phyloP scores from a whole-genome alignment of 2,329 filamentous ascomycete genomes.

The Fusarium liriodendri region DNA sequence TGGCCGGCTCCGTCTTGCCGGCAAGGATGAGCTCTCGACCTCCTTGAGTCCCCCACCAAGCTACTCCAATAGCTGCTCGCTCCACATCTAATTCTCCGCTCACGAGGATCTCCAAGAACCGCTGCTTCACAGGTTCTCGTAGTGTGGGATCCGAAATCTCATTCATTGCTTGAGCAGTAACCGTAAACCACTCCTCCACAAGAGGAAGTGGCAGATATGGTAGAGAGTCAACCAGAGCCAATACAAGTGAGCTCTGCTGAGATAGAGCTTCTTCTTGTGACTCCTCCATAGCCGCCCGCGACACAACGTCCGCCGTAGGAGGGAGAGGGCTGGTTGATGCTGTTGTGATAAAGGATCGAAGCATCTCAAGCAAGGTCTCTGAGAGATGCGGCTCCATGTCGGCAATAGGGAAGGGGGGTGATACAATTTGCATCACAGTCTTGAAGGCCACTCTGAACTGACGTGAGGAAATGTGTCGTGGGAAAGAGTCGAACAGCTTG shows the following conservation, averaged over 20 bases:
- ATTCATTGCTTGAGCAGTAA: constrained; percentile 76
- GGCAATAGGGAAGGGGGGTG: constrained; percentile 81
- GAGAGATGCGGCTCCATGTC: constrained; percentile 81
- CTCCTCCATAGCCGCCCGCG: constrained; percentile 43
- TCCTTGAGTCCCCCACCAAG: constrained; percentile 81
- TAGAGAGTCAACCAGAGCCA: constrained; percentile 83
- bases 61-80: constrained; percentile 79
- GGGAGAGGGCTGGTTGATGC: constrained; percentile 60
- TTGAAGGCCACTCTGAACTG: constrained; percentile 92
- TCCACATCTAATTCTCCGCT: constrained; percentile 91
- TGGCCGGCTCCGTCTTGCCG: constrained; percentile 39
- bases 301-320: constrained; percentile 52
- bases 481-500: constrained; percentile 83
- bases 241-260: constrained; percentile 80
- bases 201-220: constrained; percentile 77
- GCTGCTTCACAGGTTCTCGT: constrained; percentile 72
- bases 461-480: constrained; percentile 78
- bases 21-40: constrained; percentile 63
- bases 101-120: constrained; percentile 84
- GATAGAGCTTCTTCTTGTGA: constrained; percentile 62
- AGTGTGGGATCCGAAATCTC: constrained; percentile 70
- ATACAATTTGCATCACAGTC: constrained; percentile 83
- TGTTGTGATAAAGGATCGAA: constrained; percentile 68
- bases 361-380: constrained; percentile 83
- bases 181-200: constrained; percentile 83